Evolutionary conservation across 2,329 filamentous ascomycete species (phyloP), one percentile per base, ranked within the genome.

Genomic region (Coniosporium tulheliwenetii): DNA sequence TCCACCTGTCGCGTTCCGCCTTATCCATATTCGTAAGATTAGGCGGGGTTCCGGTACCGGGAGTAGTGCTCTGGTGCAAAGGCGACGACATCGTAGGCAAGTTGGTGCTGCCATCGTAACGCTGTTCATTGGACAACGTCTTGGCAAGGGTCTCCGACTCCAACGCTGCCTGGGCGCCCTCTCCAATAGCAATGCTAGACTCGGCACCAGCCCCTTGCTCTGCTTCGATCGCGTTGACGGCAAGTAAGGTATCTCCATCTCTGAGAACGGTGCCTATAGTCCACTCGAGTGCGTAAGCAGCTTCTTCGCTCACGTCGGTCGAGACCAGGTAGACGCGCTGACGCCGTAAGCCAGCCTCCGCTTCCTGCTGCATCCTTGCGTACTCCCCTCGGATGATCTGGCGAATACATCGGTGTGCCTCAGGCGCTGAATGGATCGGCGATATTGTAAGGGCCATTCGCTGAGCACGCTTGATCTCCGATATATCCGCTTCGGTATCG

Each of bases 211-310:
- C 61, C 10, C 63, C 65, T 9, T 57, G 60, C 48, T 96, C 89
- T 57, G 96, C 89, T 49, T 95, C 86, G 16, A 93, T 80, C 43
- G 87, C 93, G 62, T 93, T 94, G 37, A 96, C 85, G 2, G 85
- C 86, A 45, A 95, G 78, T 31, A 98, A 70, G 0, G 89, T 96
- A 56, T 98, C 91, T 7, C 91, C 91, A 50, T 96, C 87, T 38
- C 91, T 76, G 29, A 98, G 69, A 5, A 96, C 86, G 0, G 89
- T 96, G 7, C 91, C 91, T 42, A 98, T 87, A 0, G 89, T 91
- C 91, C 91, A 98, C 59, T 98, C 91, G 30, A 98, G 69, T 1
- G 91, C 91, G 58, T 96, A 93, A 5, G 85, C 84, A 4, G 89
- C 87, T 63, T 98, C 91, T 32, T 91, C 84, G 50, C 87, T 95